Conservation (phyloP, 176 grass and related monocot species). For the Rhynchospora pubera region DNA sequence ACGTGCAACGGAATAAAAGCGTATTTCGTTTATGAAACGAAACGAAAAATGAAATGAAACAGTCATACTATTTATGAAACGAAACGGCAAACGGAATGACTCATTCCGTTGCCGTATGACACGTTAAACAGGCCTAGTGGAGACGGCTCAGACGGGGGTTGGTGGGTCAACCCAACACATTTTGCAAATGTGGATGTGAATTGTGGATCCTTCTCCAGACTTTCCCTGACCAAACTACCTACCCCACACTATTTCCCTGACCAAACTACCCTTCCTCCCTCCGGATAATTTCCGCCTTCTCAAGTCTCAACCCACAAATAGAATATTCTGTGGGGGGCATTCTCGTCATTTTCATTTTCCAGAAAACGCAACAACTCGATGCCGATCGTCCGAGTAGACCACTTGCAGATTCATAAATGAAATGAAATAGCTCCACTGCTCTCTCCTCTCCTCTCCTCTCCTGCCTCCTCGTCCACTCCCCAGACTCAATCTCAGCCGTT, state of each 20-base stretch:
- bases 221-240: background rate
- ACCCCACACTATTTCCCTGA: background rate
- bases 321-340: background rate
- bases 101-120: too few relatives aligned
- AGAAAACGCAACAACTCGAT: constrained; percentile 19
- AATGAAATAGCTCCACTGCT: background rate
- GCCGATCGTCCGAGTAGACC: background rate
- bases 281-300: background rate
- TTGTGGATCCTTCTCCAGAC: background rate
- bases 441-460: background rate
- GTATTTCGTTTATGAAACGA: too few relatives aligned
- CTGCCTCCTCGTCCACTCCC: background rate
- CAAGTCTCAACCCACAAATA: background rate
- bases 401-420: background rate
- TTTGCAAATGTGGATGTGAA: too few relatives aligned
- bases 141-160: too few relatives aligned
- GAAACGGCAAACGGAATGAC: too few relatives aligned
- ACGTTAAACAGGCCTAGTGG: too few relatives aligned
- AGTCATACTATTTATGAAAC: too few relatives aligned
- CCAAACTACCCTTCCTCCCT: background rate
- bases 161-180: too few relatives aligned
- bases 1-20: too few relatives aligned
- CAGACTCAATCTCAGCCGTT: background rate
- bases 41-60: too few relatives aligned
- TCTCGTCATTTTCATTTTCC: background rate